Conservation (phyloP, 2,329 filamentous ascomycete species). For the Phialocephala sp. region DNA sequence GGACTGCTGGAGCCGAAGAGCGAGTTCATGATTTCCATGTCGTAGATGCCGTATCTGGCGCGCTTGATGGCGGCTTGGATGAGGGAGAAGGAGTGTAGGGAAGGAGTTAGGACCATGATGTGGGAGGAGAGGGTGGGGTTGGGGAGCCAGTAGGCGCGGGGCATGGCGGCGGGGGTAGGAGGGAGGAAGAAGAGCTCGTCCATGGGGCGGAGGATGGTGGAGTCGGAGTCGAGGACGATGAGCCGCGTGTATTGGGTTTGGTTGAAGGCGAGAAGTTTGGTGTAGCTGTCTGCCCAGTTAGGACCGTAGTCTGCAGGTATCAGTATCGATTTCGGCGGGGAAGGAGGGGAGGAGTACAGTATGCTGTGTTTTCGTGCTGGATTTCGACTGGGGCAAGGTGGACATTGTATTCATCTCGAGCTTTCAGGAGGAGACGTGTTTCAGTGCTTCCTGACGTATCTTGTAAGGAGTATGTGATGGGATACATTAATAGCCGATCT, state of each 20-base stretch:
- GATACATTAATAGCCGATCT: constrained; percentile 54
- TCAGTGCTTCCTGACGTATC: constrained; percentile 44
- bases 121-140: constrained; percentile 56
- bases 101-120: constrained; percentile 62
- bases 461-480: constrained; percentile 41
- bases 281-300: constrained; percentile 53
- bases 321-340: background rate
- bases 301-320: constrained; percentile 24
- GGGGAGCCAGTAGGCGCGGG: constrained; percentile 64
- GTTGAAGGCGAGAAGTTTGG: constrained; percentile 73
- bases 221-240: constrained; percentile 35
- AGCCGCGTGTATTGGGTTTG: constrained; percentile 60
- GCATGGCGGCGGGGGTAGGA: constrained; percentile 58
- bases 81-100: constrained; percentile 53
- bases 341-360: constrained; percentile 43
- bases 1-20: constrained; percentile 45
- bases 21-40: constrained; percentile 61
- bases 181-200: constrained; percentile 67
- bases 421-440: constrained; percentile 47
- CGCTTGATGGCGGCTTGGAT: constrained; percentile 39
- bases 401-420: constrained; percentile 52
- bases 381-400: constrained; percentile 51
- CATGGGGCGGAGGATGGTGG: constrained; percentile 49
- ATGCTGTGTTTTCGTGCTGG: constrained; percentile 45
- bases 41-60: constrained; percentile 47